Percentiles rank a stretch among this genome's conserved stretches.
Conservation (phyloP, 257 asterid genomes). For the Oldenlandia corymbosa region DNA sequence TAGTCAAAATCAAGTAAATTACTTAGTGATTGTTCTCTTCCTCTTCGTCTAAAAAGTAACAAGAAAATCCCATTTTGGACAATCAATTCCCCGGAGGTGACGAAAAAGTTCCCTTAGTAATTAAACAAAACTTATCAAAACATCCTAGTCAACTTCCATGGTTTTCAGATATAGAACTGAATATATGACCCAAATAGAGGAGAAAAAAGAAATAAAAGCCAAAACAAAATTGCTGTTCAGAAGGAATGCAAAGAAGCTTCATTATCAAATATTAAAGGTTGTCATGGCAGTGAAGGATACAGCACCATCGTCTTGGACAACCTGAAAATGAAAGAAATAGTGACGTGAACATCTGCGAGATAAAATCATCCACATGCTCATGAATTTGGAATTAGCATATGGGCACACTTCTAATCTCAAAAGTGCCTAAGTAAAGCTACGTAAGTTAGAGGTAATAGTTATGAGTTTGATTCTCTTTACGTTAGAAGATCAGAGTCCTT, state of each 20-base stretch:
- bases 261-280: not conserved
- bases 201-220: not conserved
- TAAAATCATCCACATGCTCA: not conserved
- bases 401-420: too few species aligned
- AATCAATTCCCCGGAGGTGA: too few species aligned
- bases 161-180: not conserved
- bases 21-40: too few species aligned
- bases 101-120: too few species aligned
- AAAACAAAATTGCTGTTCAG: not conserved
- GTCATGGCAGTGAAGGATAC: constrained; percentile 55
- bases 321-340: constrained; percentile 41
- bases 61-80: too few species aligned
- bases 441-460: not conserved
- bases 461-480: too few species aligned
- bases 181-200: not conserved
- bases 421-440: not conserved
- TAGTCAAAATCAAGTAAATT: too few species aligned
- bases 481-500: not conserved
- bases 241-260: not conserved
- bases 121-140: not conserved
- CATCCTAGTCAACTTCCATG: not conserved
- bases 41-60: too few species aligned
- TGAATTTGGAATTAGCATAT: too few species aligned
- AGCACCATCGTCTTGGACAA: constrained; percentile 91
- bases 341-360: not conserved